phyloP scores from a whole-genome alignment of 345 rosid species.

The Mallotus nudiflorus region DNA sequence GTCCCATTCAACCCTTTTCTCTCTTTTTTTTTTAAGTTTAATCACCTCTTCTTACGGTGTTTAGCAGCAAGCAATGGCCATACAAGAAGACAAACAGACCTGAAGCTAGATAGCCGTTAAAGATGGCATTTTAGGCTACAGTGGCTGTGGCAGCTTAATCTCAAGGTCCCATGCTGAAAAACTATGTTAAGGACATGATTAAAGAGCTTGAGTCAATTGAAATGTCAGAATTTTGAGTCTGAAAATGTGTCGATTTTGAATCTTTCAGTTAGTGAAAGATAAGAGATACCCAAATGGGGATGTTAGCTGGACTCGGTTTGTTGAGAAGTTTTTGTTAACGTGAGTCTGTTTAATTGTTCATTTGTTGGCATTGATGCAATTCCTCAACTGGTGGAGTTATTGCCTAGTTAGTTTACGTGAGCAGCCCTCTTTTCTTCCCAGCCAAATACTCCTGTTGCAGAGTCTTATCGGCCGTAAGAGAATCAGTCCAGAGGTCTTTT shows the following conservation, averaged over 20 bases:
- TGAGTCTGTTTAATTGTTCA: slow-evolving; percentile 41
- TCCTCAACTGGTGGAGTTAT: slow-evolving; percentile 53
- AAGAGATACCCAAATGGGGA: slow-evolving; percentile 51
- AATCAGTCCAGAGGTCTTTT: slow-evolving; percentile 78
- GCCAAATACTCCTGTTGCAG: slow-evolving; percentile 56
- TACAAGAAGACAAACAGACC: background rate
- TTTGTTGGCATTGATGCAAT: slow-evolving; percentile 58
- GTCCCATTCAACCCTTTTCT: background rate
- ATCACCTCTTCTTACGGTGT: background rate
- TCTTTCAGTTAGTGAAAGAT: slow-evolving; percentile 60
- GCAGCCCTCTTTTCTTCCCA: slow-evolving; percentile 64
- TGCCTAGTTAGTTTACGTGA: slow-evolving; percentile 48
- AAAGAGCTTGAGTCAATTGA: slow-evolving; percentile 56
- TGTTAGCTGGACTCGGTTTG: slow-evolving; percentile 50
- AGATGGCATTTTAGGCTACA: slow-evolving; percentile 61
- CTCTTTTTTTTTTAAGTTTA: background rate
- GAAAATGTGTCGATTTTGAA: slow-evolving; percentile 58
- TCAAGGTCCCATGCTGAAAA: slow-evolving; percentile 38
- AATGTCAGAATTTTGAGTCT: slow-evolving; percentile 49
- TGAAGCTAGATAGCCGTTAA: slow-evolving; percentile 41
- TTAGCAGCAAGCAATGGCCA: background rate
- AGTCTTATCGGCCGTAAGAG: slow-evolving; percentile 60
- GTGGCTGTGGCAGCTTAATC: slow-evolving; percentile 35
- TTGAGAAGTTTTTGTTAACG: slow-evolving; percentile 50
- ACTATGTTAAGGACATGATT: slow-evolving; percentile 60